These are phyloP conservation scores for Syzygium oleosum DNA, from an alignment of 345 rosid species.

Conservation along the genomic window DNA sequence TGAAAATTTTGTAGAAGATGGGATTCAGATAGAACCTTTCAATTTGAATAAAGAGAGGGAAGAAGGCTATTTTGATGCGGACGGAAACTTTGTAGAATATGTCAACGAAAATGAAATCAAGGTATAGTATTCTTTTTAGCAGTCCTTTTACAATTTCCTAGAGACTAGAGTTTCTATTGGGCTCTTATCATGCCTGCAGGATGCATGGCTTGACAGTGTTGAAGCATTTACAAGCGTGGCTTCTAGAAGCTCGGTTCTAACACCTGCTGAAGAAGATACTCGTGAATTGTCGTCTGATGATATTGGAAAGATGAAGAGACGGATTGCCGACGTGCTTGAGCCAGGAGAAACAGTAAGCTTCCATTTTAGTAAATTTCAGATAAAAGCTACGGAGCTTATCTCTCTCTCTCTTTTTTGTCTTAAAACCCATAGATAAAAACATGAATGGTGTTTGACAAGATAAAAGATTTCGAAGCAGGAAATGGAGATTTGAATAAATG, in stretches of 20 bases:
- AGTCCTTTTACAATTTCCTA: background rate
- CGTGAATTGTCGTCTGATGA: conserved; percentile 68
- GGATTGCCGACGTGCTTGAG: conserved; percentile 72
- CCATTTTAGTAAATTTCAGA: background rate
- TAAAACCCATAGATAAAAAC: background rate
- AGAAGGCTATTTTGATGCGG: conserved; percentile 91
- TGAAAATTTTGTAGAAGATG: conserved; percentile 75
- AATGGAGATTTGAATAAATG: background rate
- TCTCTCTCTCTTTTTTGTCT: background rate
- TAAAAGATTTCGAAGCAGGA: background rate
- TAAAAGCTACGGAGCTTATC: background rate
- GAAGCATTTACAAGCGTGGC: conserved; percentile 43
- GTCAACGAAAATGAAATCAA: conserved; percentile 62
- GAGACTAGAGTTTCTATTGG: background rate
- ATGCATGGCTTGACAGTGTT: conserved; percentile 96
- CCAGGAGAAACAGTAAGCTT: conserved; percentile 85
- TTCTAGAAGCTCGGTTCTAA: conserved; percentile 17
- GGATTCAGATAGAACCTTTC: conserved; percentile 89
- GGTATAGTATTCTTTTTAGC: conserved; percentile 23
- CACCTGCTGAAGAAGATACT: conserved; percentile 18
- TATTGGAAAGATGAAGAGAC: conserved; percentile 63
- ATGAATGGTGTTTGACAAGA: background rate
- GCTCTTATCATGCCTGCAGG: conserved; percentile 42
- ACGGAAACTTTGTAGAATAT: conserved; percentile 91
- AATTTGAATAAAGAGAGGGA: conserved; percentile 86